Evolutionary conservation across 768 basidiomycete species (phyloP), one percentile per base, ranked within the genome.

Genomic region (Paxillus ammoniavirescens): DNA sequence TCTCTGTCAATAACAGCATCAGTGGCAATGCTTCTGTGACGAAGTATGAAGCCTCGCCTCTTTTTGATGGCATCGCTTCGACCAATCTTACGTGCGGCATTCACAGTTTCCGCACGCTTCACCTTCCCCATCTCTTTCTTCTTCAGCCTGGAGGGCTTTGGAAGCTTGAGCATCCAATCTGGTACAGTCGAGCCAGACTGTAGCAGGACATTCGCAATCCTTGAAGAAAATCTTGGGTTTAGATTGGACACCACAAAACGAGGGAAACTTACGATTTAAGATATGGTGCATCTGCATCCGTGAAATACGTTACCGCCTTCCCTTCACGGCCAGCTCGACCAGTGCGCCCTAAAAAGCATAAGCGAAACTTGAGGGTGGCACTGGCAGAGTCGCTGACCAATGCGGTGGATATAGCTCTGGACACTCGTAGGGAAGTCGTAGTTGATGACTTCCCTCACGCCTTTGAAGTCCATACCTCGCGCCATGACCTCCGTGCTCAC

Each of bases 401-500:
- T 97, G 21, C 97, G 81, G 71, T 99, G 97, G 41, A 99, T 82
- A 65, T 99, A 99, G 64, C 91, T 94, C 69, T 96, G 93, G 2
- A 96, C 88, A 50, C 84, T 95, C 37, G 89, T 93, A 3, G 97
- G 97, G 72, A 98, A 98, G 72, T 98, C 96, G 63, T 91, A 95
- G 70, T 98, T 99, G 65, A 98, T 87, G 9, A 99, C 94, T 65
- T 98, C 91, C 54, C 86, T 78, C 48, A 96, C 84, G 9, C 95
- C 94, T 68, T 88, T 90, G 76, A 99, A 98, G 66, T 98, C 97
- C 88, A 99, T 94, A 3, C 97, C 97, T 61, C 97, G 82, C 21
- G 93, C 93, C 91, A 98, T 91, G 47, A 98, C 91, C 68, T 99
- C 97, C 21, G 97, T 99, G 59, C 88, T 91, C 43, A 99, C 82